phyloP scores from a whole-genome alignment of 805 yeast species.

The Barnettozyma sp. region DNA sequence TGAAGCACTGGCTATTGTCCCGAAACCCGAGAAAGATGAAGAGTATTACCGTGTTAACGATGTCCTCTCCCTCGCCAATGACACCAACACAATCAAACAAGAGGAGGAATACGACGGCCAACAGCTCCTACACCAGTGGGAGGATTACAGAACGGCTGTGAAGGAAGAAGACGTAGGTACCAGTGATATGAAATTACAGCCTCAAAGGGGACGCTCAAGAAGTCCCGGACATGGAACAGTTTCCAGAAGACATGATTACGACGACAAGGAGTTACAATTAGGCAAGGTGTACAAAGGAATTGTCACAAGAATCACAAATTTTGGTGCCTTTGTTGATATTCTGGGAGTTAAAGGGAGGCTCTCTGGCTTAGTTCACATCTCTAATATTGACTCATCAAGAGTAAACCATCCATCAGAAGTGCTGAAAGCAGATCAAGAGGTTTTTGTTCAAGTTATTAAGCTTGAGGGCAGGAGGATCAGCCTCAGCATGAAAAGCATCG shows the following conservation, averaged over 20 bases:
- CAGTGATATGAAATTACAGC: conserved; percentile 8
- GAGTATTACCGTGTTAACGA: too few relatives aligned
- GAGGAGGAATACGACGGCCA: conserved; percentile 16
- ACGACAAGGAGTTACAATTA: conserved; percentile 30
- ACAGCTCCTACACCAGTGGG: conserved; percentile 13
- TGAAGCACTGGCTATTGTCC: too few relatives aligned
- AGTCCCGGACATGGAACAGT: conserved; percentile 7
- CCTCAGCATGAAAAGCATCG: conserved; percentile 62
- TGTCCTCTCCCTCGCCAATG: conserved; percentile 19
- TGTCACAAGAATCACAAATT: conserved; percentile 52
- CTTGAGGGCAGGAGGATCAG: conserved; percentile 45
- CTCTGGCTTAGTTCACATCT: conserved; percentile 72
- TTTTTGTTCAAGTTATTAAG: conserved; percentile 53
- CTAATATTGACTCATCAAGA: conserved; percentile 51
- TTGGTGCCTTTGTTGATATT: conserved; percentile 74
- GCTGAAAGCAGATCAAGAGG: conserved; percentile 49
- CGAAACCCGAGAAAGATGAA: too few relatives aligned
- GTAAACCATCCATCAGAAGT: conserved; percentile 54
- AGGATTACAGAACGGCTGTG: conserved; percentile 18
- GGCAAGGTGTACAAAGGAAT: conserved; percentile 50
- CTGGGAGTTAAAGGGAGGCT: conserved; percentile 29
- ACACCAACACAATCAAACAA: conserved; percentile 13
- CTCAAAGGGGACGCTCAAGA: conserved; percentile 9
- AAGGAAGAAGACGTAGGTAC: too few relatives aligned
- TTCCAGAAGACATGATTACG: conserved; percentile 14